These are phyloP conservation scores for Barbatosphaeria neglecta DNA, from an alignment of 495 filamentous ascomycete species.

Conservation along the genomic window DNA sequence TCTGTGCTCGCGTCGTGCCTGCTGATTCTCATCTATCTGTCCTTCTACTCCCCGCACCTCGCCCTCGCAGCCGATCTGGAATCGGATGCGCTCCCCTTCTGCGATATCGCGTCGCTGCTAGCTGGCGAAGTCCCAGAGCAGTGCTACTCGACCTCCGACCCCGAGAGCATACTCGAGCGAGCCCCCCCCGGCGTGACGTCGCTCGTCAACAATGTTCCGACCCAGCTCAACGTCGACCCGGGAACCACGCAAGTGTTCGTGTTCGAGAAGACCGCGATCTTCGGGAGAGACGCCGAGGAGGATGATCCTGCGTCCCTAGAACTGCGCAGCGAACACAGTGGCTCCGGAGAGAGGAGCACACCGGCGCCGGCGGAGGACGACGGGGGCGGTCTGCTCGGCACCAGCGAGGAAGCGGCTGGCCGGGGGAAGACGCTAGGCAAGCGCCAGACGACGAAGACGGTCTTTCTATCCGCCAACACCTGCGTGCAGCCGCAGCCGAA, in stretches of 20 bases:
- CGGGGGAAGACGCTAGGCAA: conserved; percentile 6
- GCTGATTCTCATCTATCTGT: conserved; percentile 43
- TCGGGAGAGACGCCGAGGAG: conserved; percentile 4
- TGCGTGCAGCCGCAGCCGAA: conserved; percentile 58
- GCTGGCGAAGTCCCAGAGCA: conserved; percentile 1
- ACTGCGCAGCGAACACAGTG: neutral
- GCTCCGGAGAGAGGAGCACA: conserved; percentile 7
- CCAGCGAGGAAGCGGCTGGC: conserved; percentile 5
- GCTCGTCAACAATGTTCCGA: conserved; percentile 54
- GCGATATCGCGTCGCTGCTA: conserved; percentile 33
- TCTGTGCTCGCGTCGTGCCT: conserved; percentile 45
- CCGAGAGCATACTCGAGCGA: conserved; percentile 54
- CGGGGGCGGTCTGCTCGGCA: too few relatives aligned
- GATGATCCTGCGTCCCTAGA: neutral
- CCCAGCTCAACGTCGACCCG: conserved; percentile 38
- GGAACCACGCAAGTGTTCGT: conserved; percentile 38
- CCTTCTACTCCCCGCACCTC: conserved; percentile 41
- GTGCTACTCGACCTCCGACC: conserved; percentile 34
- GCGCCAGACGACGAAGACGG: conserved; percentile 26
- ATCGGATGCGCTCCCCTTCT: conserved; percentile 26
- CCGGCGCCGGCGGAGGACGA: neutral
- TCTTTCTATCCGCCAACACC: conserved; percentile 73
- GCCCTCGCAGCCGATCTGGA: conserved; percentile 48
- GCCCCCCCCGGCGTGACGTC: conserved; percentile 31
- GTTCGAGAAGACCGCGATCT: conserved; percentile 10